Base-by-base conservation (phyloP, 2,329 filamentous ascomycete species). In the Scleromitrula shiraiana region DNA sequence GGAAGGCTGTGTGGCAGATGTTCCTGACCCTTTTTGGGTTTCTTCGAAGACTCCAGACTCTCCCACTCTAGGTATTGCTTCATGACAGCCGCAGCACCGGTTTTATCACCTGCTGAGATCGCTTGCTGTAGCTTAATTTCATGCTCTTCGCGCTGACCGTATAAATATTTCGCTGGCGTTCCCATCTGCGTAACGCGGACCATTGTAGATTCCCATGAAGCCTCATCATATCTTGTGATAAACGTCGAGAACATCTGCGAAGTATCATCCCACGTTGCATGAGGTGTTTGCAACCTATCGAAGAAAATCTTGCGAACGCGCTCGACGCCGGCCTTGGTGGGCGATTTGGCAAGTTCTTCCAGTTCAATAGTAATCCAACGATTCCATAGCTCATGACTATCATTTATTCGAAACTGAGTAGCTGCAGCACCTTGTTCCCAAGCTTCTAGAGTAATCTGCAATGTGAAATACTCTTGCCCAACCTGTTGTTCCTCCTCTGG, bases 41-140 rank as follows among this genome's bases (percentile, higher is more conserved):
- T 80, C 53, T 76, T 76, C 56, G 75, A 75, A 54, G 72, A 73
- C 60, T 81, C 78, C 15, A 67, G 71, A 59, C 83, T 76, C 70
- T 98, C 93, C 85, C 88, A 96, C 46, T 87, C 82, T 15, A 97
- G 71, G 59, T 98, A 98, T 47, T 85, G 78, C 4, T 65, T 67
- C 68, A 82, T 71, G 36, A 67, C 64, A 17, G 65, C 56, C 57
- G 72, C 72, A 49, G 84, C 72, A 4, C 71, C 71, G 9, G 77
- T 74, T 23, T 68, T 64, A 56, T 87, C 77, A 48, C 71, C 74
- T 7, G 74, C 67, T 46, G 78, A 71, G 14, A 68, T 64, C 6
- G 83, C 82, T 51, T 75, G 72, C 45, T 73, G 73, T 19, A 93
- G 68, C 53, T 77, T 79, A 53, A 81, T 68, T 64, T 94, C 87